Evolutionary conservation across 2,329 filamentous ascomycete genomes (phyloP).

Genomic region (Paecilomyces sp.): DNA sequence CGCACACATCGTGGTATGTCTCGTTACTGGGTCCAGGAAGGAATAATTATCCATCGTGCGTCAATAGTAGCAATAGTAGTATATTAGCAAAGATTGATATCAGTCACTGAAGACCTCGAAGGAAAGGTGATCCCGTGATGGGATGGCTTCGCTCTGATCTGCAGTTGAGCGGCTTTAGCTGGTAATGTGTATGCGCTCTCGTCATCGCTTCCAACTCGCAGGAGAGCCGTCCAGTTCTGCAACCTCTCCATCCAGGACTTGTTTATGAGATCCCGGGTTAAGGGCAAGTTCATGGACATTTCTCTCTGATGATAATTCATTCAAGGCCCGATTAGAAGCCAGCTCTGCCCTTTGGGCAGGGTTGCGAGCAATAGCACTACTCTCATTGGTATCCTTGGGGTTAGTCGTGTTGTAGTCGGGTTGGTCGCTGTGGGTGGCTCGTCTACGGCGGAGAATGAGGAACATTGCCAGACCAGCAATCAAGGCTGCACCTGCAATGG

Average conservation of each 20-base stretch:
- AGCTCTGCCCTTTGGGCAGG: neutral
- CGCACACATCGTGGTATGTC: too few relatives aligned
- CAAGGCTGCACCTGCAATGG: constrained; percentile 11
- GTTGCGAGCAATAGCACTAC: neutral
- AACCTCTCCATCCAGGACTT: neutral
- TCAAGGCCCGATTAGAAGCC: neutral
- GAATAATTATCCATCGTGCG: too few relatives aligned
- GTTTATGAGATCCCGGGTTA: neutral
- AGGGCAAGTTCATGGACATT: neutral
- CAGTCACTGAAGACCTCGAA: too few relatives aligned
- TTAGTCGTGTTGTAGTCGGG: neutral
- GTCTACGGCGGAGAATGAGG: neutral
- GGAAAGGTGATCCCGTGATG: neutral
- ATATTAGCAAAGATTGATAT: too few relatives aligned
- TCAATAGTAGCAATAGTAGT: too few relatives aligned
- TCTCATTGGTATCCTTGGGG: neutral
- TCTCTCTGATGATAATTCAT: neutral
- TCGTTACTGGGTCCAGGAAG: too few relatives aligned
- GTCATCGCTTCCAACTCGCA: neutral
- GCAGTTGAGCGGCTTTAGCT: too few relatives aligned
- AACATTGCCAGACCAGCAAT: constrained; percentile 3
- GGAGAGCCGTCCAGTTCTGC: neutral
- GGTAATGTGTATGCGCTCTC: neutral
- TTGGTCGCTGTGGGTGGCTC: neutral
- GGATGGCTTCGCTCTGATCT: neutral